These are phyloP conservation scores for Yueomyces sp. DNA, from an alignment of 1,139 yeast species.

Conservation along the genomic window DNA sequence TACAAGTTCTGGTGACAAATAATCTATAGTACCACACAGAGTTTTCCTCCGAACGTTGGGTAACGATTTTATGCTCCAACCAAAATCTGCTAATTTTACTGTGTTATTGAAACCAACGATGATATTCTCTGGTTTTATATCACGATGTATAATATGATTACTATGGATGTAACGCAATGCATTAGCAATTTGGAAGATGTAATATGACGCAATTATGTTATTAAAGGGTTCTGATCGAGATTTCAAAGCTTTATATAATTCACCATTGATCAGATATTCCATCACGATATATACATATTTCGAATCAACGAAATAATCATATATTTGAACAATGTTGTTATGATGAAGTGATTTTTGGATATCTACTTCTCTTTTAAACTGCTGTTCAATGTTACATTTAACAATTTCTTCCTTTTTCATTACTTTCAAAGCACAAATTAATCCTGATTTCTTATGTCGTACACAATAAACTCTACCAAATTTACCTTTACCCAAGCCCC, in stretches of 20 bases:
- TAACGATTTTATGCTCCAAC: constrained; percentile 80
- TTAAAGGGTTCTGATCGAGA: constrained; percentile 48
- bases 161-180: constrained; percentile 69
- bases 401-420: constrained; percentile 75
- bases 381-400: constrained; percentile 70
- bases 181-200: constrained; percentile 70
- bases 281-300: constrained; percentile 69
- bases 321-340: constrained; percentile 65
- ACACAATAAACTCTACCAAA: constrained; percentile 90
- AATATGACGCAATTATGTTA: constrained; percentile 63
- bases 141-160: constrained; percentile 77
- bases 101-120: constrained; percentile 59
- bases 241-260: constrained; percentile 63
- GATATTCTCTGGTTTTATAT: constrained; percentile 85
- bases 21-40: constrained; percentile 90
- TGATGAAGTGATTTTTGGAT: constrained; percentile 73
- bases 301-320: constrained; percentile 75
- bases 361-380: constrained; percentile 82
- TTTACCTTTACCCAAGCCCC: constrained; percentile 83
- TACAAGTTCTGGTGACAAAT: constrained; percentile 92
- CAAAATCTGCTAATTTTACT: constrained; percentile 82
- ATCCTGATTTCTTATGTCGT: constrained; percentile 60
- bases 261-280: constrained; percentile 83
- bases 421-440: constrained; percentile 78
- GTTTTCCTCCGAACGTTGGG: constrained; percentile 48